phyloP scores from a whole-genome alignment of 176 grass and related monocot species.

The Otatea glauca region DNA sequence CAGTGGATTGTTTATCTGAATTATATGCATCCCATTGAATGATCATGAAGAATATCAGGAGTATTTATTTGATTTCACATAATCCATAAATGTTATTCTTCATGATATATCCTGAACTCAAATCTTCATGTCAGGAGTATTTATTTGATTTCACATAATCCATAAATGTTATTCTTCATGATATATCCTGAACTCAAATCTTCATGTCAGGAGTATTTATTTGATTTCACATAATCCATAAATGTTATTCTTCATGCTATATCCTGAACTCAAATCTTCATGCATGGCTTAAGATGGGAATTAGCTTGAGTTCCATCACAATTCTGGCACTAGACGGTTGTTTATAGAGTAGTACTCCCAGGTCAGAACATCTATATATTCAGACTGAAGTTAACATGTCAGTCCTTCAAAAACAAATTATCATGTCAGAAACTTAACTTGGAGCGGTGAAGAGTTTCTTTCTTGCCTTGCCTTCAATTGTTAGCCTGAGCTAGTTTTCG shows the following conservation, averaged over 20 bases:
- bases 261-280: neutral
- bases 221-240: neutral
- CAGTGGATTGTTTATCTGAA: too few species aligned
- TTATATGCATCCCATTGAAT: neutral
- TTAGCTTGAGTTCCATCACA: neutral
- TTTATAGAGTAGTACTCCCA: neutral
- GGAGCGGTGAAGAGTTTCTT: neutral
- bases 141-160: too few species aligned
- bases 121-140: neutral
- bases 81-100: too few species aligned
- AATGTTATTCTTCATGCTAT: neutral
- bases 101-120: too few species aligned
- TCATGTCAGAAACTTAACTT: neutral
- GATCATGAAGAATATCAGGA: neutral
- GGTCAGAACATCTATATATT: neutral
- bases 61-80: too few species aligned
- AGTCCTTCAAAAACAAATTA: neutral
- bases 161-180: too few species aligned
- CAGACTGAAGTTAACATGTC: neutral
- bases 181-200: too few species aligned
- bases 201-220: too few species aligned
- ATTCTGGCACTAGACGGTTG: neutral
- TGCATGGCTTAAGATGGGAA: neutral
- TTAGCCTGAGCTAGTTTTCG: neutral
- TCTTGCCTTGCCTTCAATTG: neutral